phyloP scores from a whole-genome alignment of 2,329 filamentous ascomycete genomes.

The Pseudocercospora musae region DNA sequence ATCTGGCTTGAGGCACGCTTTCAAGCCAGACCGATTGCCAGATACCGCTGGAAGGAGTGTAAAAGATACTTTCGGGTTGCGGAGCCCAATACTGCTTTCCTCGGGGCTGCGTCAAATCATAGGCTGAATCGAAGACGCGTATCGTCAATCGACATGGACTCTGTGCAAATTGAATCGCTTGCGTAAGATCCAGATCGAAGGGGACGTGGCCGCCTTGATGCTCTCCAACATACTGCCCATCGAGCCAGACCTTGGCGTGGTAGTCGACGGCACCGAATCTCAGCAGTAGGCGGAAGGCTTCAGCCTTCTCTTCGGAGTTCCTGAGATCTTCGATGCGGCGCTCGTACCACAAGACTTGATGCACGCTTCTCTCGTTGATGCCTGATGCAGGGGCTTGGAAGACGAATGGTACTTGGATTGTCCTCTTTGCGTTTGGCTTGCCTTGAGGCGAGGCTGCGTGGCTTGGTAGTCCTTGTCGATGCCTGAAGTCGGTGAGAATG shows the following conservation, averaged over 20 bases:
- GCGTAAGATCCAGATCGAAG: constrained; percentile 56
- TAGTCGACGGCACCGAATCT: constrained; percentile 63
- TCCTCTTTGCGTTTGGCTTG: constrained; percentile 45
- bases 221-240: constrained; percentile 51
- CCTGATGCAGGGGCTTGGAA: constrained; percentile 64
- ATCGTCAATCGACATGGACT: constrained; percentile 48
- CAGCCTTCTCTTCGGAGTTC: constrained; percentile 19
- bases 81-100: constrained; percentile 64
- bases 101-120: constrained; percentile 61
- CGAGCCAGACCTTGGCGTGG: constrained; percentile 56
- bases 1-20: constrained; percentile 50
- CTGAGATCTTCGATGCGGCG: constrained; percentile 33
- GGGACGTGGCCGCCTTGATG: constrained; percentile 61
- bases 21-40: constrained; percentile 73
- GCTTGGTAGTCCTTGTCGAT: constrained; percentile 49
- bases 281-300: constrained; percentile 47
- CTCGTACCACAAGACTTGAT: constrained; percentile 68
- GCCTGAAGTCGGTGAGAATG: constrained; percentile 20
- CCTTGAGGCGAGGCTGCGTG: constrained; percentile 27
- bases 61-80: constrained; percentile 65
- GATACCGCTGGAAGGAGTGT: constrained; percentile 69
- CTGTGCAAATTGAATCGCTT: constrained; percentile 25
- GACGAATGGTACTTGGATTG: constrained; percentile 62
- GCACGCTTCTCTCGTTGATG: constrained; percentile 59
- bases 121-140: constrained; percentile 61